phyloP scores from a whole-genome alignment of 2,329 filamentous ascomycete species.

The Aureobasidium sp. region DNA sequence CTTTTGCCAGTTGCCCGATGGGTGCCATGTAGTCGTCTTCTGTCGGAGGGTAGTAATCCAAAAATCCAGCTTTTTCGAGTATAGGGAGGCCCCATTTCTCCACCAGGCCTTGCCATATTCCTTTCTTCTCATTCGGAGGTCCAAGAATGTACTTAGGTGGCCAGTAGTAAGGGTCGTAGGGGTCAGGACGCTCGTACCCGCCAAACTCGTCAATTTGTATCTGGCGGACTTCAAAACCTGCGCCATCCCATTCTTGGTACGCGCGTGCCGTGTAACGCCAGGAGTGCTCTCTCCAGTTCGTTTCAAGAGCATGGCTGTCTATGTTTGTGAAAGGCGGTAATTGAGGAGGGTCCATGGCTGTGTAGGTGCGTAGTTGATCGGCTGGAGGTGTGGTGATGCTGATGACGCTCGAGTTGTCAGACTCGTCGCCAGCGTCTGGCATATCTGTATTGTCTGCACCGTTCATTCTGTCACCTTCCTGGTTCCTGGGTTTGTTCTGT shows the following conservation, averaged over 20 bases:
- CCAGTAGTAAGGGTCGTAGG: not conserved
- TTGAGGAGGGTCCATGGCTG: not conserved
- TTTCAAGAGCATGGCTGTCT: not conserved
- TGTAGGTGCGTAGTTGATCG: not conserved
- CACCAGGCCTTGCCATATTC: not conserved
- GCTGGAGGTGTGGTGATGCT: not conserved
- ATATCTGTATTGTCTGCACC: not conserved
- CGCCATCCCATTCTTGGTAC: not conserved
- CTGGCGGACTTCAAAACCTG: not conserved
- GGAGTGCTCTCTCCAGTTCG: not conserved
- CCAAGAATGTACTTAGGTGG: not conserved
- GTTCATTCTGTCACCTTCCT: not conserved
- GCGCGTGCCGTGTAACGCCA: not conserved
- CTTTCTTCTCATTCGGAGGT: not conserved
- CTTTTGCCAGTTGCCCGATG: not conserved
- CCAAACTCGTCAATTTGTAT: not conserved
- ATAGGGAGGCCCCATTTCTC: not conserved
- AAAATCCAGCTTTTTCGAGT: not conserved
- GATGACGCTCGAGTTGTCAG: not conserved
- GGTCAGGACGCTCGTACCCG: not conserved
- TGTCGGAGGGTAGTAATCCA: not conserved
- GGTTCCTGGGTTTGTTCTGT: too few species aligned
- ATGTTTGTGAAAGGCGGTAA: not conserved
- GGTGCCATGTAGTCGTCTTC: not conserved
- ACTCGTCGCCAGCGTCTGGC: not conserved